Percentiles rank a stretch among this genome's conserved stretches.
Evolutionary conservation across 2,329 filamentous ascomycete genomes (phyloP).

Genomic region (Botrytis porri): DNA sequence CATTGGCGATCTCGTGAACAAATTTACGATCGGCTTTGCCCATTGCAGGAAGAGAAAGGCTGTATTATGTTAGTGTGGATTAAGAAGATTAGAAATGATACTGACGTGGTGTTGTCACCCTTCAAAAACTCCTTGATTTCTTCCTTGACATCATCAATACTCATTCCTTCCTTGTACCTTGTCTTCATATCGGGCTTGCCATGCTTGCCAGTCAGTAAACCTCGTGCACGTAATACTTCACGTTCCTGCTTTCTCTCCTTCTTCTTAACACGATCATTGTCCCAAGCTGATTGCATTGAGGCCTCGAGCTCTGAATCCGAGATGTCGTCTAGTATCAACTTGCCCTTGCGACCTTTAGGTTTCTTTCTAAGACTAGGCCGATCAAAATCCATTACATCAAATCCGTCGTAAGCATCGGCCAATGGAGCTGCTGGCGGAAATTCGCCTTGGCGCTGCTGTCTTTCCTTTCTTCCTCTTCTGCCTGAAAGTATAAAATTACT

Average conservation of each 20-base stretch:
- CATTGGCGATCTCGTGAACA: slow-evolving; percentile 74
- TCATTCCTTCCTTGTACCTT: slow-evolving; percentile 73
- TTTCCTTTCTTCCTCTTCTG: slow-evolving; percentile 29
- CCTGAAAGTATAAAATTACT: slow-evolving; percentile 21
- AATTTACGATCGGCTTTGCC: slow-evolving; percentile 71
- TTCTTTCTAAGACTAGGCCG: slow-evolving; percentile 64
- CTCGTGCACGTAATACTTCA: slow-evolving; percentile 64
- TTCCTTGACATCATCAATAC: slow-evolving; percentile 63
- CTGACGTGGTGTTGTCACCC: slow-evolving; percentile 60
- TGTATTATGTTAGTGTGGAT: slow-evolving; percentile 39
- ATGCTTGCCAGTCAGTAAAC: slow-evolving; percentile 58
- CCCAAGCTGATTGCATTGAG: slow-evolving; percentile 57
- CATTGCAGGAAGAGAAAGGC: slow-evolving; percentile 79
- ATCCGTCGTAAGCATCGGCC: slow-evolving; percentile 56
- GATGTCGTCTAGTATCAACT: slow-evolving; percentile 51
- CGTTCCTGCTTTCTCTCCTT: slow-evolving; percentile 66
- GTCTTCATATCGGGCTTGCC: slow-evolving; percentile 55
- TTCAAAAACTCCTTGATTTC: slow-evolving; percentile 72
- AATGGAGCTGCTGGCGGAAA: slow-evolving; percentile 56
- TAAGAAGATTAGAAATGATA: slow-evolving; percentile 10
- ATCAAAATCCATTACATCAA: slow-evolving; percentile 84
- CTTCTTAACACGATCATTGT: slow-evolving; percentile 69
- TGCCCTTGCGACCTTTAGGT: slow-evolving; percentile 58
- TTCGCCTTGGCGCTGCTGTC: slow-evolving; percentile 34
- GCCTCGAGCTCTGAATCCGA: slow-evolving; percentile 66